Evolutionary conservation across 2,329 filamentous ascomycete genomes (phyloP), one percentile per base, ranked within the genome.

Genomic region (Fusarium tricinctum): DNA sequence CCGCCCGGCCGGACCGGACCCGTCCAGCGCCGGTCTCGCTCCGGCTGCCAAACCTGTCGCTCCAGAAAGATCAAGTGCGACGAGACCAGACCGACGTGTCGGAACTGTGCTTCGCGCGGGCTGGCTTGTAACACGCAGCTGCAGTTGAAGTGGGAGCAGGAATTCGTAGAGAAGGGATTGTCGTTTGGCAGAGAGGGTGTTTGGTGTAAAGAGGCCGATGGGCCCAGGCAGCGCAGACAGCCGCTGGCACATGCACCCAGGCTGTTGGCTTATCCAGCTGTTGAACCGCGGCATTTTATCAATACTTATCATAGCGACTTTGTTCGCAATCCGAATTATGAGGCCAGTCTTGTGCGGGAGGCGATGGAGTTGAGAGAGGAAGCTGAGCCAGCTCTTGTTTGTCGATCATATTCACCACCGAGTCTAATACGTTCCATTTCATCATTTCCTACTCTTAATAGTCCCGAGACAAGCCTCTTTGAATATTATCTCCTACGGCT

Each of bases 121-220:
- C n/a, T 69, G 5, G 35, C 58, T 15, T 69, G 67, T 14, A 63
- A 67, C 38, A 63, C 51, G 0, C 33, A 53, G 10, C 10, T 69
- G 10, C 66, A 70, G 38, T 28, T 73, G 47, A 77, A 77, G 60
- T 77, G 75, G 75, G 75, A 77, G 33, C 47, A 70, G 0, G 75
- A 77, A 53, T 77, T 74, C 39, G 58, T 67, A 8, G 63, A 61
- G 0, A 59, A 56, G 2, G 75, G 75, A 0, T 44, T 73, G 4
- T 76, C 75, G 9, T 77, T 77, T 65, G 75, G 75, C 5, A 33
- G 75, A 26, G 69, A 73, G 23, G 75, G 75, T 5, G 73, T 76
- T 14, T 77, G 75, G 75, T 58, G 66, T 6, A 77, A 75, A 19
- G 60, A 61, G 14, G 17, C 35, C 9, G 35, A 54, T 35, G 33